These are phyloP conservation scores for Emericellopsis cladophorae DNA, from an alignment of 2,329 filamentous ascomycete species.

Conservation along the genomic window DNA sequence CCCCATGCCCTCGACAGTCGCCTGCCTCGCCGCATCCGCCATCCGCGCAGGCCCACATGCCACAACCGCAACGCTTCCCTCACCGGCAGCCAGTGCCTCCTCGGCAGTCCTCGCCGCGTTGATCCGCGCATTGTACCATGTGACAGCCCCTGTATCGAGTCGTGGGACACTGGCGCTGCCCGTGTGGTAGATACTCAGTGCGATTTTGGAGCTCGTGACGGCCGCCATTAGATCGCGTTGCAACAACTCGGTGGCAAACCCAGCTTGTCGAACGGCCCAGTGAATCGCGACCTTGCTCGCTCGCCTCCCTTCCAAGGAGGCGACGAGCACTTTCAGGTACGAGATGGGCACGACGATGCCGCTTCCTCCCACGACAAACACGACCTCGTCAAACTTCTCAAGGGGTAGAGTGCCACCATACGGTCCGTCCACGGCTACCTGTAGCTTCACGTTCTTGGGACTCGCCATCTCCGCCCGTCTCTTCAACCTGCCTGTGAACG, in stretches of 20 bases:
- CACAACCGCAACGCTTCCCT: slow-evolving; percentile 23
- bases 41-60: slow-evolving; percentile 30
- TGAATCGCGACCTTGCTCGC: slow-evolving; percentile 17
- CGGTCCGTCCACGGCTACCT: slow-evolving; percentile 29
- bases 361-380: slow-evolving; percentile 31
- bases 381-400: slow-evolving; percentile 21
- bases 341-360: slow-evolving; percentile 29
- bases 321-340: slow-evolving; percentile 17
- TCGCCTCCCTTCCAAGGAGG: slow-evolving; percentile 2
- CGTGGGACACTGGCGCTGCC: background rate
- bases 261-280: slow-evolving; percentile 29
- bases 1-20: slow-evolving; percentile 17
- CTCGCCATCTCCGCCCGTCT: slow-evolving; percentile 13
- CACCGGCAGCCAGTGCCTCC: slow-evolving; percentile 8
- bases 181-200: slow-evolving; percentile 23
- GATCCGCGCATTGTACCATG: slow-evolving; percentile 14
- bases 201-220: slow-evolving; percentile 13
- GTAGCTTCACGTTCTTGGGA: slow-evolving; percentile 12
- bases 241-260: slow-evolving; percentile 21
- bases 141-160: slow-evolving; percentile 2
- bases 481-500: slow-evolving; percentile 26
- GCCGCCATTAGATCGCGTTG: slow-evolving; percentile 16
- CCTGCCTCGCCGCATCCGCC: slow-evolving; percentile 27
- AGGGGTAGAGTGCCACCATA: slow-evolving; percentile 28
- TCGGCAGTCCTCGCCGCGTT: slow-evolving; percentile 18